A percentile compares a stretch with the other conserved stretches of the same genome.
These are phyloP conservation scores for Venturia pyrina DNA, from an alignment of 2,329 filamentous ascomycete species.

Conservation along the genomic window DNA sequence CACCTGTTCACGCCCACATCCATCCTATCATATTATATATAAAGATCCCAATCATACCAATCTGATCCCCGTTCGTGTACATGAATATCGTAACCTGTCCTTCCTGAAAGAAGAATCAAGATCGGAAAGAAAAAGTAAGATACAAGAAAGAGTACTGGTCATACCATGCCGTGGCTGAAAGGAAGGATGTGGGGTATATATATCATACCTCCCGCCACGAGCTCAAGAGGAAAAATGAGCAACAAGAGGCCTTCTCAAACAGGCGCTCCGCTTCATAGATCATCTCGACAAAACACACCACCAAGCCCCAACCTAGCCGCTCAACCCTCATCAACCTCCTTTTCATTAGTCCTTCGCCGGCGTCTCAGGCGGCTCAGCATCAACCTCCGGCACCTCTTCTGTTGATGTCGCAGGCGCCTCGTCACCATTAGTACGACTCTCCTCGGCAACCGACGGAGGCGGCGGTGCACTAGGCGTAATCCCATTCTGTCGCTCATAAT, in stretches of 20 bases:
- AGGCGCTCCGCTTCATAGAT: background rate
- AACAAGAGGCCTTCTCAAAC: background rate
- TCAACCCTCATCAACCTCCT: background rate
- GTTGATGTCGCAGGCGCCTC: background rate
- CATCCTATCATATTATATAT: background rate
- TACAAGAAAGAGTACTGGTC: background rate
- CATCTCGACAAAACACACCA: background rate
- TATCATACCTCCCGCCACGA: background rate
- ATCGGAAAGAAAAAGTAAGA: background rate
- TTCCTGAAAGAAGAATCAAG: background rate
- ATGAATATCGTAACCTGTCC: background rate
- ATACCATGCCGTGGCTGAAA: background rate
- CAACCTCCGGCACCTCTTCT: background rate
- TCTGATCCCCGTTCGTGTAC: background rate
- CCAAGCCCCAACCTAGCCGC: background rate
- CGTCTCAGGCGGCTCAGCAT: background rate
- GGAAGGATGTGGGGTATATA: background rate
- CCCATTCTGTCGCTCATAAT: constrained; percentile 37
- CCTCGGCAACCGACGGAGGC: background rate
- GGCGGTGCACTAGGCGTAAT: constrained; percentile 3
- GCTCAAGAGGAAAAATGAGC: background rate
- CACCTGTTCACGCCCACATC: background rate
- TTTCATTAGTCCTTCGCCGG: background rate
- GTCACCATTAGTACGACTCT: background rate
- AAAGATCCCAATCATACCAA: background rate